Percentiles rank a stretch among this genome's conserved stretches.
phyloP scores from a whole-genome alignment of 331 rosid species.

The Telfairia occidentalis region DNA sequence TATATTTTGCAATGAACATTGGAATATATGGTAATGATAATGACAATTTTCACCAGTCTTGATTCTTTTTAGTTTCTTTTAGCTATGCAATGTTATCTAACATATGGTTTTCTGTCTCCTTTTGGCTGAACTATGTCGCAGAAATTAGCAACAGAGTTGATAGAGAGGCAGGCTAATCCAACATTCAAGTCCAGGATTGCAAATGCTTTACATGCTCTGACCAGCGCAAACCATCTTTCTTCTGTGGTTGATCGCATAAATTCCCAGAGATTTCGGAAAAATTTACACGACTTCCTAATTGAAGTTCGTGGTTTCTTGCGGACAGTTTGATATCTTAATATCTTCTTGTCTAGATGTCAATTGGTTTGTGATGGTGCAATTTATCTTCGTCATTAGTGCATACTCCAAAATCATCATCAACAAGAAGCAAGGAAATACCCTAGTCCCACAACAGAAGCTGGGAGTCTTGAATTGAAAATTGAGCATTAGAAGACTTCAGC shows the following conservation, averaged over 20 bases:
- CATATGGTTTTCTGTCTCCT: not conserved
- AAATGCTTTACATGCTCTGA: conserved; percentile 62
- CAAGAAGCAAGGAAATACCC: not conserved
- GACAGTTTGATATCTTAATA: conserved; percentile 35
- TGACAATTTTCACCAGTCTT: not conserved
- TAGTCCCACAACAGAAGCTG: not conserved
- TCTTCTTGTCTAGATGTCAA: not conserved
- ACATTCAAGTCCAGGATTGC: conserved; percentile 56
- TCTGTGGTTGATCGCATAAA: conserved; percentile 71
- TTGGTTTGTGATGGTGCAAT: not conserved
- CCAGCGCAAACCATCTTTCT: conserved; percentile 73
- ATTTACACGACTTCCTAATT: conserved; percentile 52
- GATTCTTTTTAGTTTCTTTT: not conserved
- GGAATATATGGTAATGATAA: not conserved
- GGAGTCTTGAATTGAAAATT: not conserved
- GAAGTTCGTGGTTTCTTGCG: conserved; percentile 83
- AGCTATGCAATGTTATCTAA: not conserved
- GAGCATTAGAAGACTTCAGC: not conserved
- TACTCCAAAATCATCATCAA: not conserved
- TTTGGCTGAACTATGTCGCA: conserved; percentile 19
- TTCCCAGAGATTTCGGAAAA: conserved; percentile 78
- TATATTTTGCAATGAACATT: not conserved
- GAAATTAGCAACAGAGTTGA: conserved; percentile 69
- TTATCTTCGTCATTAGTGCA: not conserved
- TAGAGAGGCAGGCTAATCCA: conserved; percentile 58